Evolutionary conservation across 2,329 filamentous ascomycete genomes (phyloP), one percentile per base, ranked within the genome.

Genomic region (Endothia cerciana): DNA sequence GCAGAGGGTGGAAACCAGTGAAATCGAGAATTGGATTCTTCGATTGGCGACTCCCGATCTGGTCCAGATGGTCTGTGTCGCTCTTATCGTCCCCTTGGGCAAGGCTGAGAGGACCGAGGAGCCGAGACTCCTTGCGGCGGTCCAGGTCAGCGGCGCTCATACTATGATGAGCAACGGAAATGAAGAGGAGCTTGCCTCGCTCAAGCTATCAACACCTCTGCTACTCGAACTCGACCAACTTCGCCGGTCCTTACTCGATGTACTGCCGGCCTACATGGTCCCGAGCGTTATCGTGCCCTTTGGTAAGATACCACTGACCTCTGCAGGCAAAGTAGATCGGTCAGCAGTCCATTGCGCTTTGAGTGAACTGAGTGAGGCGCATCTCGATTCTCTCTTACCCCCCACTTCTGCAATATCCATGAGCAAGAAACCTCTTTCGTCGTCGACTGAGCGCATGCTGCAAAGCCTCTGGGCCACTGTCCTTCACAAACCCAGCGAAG

Each of bases 361-460:
- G 41, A 10, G 41, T n/a, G n/a, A 7, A 45, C n/a, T 45, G 17
- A 45, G 6, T 8, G 41, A 45, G 41, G 6, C 41, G n/a, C 17
- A 45, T n/a, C 19, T 45, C 6, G n/a, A 45, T 19, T 8, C 41
- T n/a, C 6, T 45, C 3, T 22, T 45, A n/a, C 41, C 41, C n/a
- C 7, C 19, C 6, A n/a, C 41, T 19, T 45, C 41, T 45, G 19
- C 41, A 45, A 45, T 17, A 5, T 45, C 41, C 41, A 45, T 45
- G 41, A 45, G 5, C 7, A 45, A 45, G 19, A 45, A 17, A 45
- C 7, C n/a, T 4, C 36, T 30, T 13, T 73, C 77, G 49, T 80
- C 77, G 0, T 72, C 74, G 3, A 72, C 74, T 67, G 80, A 82
- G 68, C 74, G 75, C 62, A 74, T 75, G 47, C 70, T 83, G 1